These are phyloP conservation scores for Zymoseptoria ardabiliae DNA, from an alignment of 2,329 filamentous ascomycete genomes.

Conservation along the genomic window DNA sequence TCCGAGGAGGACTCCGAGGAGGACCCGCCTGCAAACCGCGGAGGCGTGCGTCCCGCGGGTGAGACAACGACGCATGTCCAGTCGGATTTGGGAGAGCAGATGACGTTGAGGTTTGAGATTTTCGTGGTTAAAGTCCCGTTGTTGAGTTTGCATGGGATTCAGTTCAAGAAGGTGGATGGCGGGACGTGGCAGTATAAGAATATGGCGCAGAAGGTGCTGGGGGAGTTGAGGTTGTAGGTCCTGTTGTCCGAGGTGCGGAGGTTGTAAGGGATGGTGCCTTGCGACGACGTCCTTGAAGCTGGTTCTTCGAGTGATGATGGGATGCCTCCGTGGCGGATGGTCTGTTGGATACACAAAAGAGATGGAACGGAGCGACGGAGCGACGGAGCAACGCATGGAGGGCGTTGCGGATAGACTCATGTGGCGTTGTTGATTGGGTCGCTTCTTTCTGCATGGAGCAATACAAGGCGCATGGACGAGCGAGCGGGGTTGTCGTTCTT, in stretches of 20 bases:
- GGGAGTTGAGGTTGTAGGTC: conserved; percentile 68
- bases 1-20: conserved; percentile 36
- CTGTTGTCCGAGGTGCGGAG: neutral
- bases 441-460: neutral
- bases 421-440: neutral
- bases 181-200: conserved; percentile 99
- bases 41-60: conserved; percentile 48
- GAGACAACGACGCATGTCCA: conserved; percentile 91
- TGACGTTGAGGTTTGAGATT: conserved; percentile 87
- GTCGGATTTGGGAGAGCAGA: conserved; percentile 75
- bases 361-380: neutral
- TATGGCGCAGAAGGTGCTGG: conserved; percentile 92
- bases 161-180: conserved; percentile 93
- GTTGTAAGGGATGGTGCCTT: too few relatives aligned
- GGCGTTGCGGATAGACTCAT: neutral
- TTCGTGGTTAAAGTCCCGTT: conserved; percentile 96
- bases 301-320: neutral
- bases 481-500: neutral
- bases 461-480: neutral
- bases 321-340: neutral
- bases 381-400: neutral
- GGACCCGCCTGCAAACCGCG: conserved; percentile 27
- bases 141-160: conserved; percentile 85
- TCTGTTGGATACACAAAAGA: neutral
- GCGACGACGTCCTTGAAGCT: neutral